Percentiles rank a stretch among this genome's conserved stretches.
These are phyloP conservation scores for Platanthera zijinensis DNA, from an alignment of 106 monocot species.

Conservation along the genomic window DNA sequence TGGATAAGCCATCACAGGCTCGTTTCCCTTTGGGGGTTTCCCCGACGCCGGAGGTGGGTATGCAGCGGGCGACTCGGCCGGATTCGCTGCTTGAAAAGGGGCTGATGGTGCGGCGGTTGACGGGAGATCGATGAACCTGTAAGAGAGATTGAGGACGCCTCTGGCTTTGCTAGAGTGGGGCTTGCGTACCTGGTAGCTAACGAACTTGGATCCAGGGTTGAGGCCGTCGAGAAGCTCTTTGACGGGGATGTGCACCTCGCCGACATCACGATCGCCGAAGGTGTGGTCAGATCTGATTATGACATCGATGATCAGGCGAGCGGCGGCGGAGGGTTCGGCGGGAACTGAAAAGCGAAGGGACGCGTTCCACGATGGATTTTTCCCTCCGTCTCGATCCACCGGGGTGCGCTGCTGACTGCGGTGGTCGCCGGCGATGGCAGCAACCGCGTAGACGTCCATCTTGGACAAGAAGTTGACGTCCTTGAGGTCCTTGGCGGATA, in stretches of 20 bases:
- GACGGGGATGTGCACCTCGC: slow-evolving; percentile 73
- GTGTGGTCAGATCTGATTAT: slow-evolving; percentile 41
- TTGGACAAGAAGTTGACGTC: slow-evolving; percentile 56
- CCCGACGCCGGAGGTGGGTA: slow-evolving; percentile 2
- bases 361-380: slow-evolving; percentile 71
- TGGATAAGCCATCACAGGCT: slow-evolving; percentile 39
- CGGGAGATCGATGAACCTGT: slow-evolving; percentile 45
- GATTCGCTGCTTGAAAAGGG: not conserved
- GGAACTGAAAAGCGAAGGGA: slow-evolving; percentile 51
- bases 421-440: slow-evolving; percentile 45
- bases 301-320: slow-evolving; percentile 33
- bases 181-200: slow-evolving; percentile 51
- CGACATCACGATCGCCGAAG: slow-evolving; percentile 77
- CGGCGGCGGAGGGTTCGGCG: slow-evolving; percentile 3
- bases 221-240: slow-evolving; percentile 38
- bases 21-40: slow-evolving; percentile 4
- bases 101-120: not conserved
- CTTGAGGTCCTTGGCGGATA: slow-evolving; percentile 80
- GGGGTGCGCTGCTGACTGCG: slow-evolving; percentile 43
- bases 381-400: slow-evolving; percentile 35
- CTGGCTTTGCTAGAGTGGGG: slow-evolving; percentile 36
- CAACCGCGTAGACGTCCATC: slow-evolving; percentile 77
- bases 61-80: not conserved
- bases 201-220: slow-evolving; percentile 2
- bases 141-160: slow-evolving; percentile 79